Evolutionary conservation across 352 stramenopile genomes (phyloP).

Genomic region (Saprolegnia parasitica): DNA sequence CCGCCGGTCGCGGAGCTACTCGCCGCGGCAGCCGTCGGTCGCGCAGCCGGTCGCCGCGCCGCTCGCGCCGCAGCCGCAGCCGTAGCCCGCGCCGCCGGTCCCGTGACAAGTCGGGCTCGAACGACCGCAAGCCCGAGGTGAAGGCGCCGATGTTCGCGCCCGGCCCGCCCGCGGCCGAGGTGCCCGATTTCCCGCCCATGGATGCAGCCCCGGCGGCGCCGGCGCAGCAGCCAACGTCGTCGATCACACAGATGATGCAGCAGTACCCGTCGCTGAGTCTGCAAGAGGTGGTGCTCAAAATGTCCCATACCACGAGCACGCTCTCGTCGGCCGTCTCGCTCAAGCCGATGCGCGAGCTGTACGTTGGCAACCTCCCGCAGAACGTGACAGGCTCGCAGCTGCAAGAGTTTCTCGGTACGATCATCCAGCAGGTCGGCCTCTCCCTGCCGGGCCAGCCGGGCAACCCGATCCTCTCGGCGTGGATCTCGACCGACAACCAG

Average conservation of each 20-base stretch:
- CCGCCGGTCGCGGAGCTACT: slow-evolving; percentile 47
- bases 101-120: slow-evolving; percentile 4
- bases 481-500: slow-evolving; percentile 80
- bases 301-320: slow-evolving; percentile 74
- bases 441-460: slow-evolving; percentile 51
- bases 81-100: slow-evolving; percentile 27
- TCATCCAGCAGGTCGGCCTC: slow-evolving; percentile 83
- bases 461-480: slow-evolving; percentile 80
- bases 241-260: slow-evolving; percentile 86
- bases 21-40: slow-evolving; percentile 44
- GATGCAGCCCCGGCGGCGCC: slow-evolving; percentile 29
- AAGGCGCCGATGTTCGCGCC: slow-evolving; percentile 45
- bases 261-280: slow-evolving; percentile 85
- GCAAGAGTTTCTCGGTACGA: slow-evolving; percentile 81
- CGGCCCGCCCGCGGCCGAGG: slow-evolving; percentile 18
- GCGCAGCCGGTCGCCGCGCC: slow-evolving; percentile 17
- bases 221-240: slow-evolving; percentile 37
- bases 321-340: slow-evolving; percentile 65
- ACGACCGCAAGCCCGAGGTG: slow-evolving; percentile 37
- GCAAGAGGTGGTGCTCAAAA: slow-evolving; percentile 85
- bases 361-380: slow-evolving; percentile 80
- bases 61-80: slow-evolving; percentile 36
- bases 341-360: slow-evolving; percentile 79
- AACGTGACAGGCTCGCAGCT: slow-evolving; percentile 78
- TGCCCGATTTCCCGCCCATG: slow-evolving; percentile 29